Evolutionary conservation across 768 basidiomycete species (phyloP), one percentile per base, ranked within the genome.

Genomic region (Pholiota molesta): DNA sequence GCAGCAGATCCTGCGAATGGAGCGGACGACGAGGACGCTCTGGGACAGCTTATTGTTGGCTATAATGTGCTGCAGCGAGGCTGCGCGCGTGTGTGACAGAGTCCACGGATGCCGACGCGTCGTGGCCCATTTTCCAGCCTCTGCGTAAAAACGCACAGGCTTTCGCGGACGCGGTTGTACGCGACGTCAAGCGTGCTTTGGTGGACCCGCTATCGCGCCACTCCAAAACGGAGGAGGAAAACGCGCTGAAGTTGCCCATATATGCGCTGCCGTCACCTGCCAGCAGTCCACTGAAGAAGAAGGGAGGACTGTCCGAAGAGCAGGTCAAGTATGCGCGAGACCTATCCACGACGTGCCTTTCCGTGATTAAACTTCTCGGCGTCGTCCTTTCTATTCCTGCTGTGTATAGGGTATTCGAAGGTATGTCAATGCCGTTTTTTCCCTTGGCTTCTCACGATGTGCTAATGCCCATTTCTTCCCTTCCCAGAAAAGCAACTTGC

Each of bases 241-340:
- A 72, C 16, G 68, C 72, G 21, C 61, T 67, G 8, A 65, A 57
- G 61, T 59, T 45, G 60, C 72, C 61, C 60, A 77, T 62, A 62
- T 73, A 60, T 51, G 70, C 64, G 8, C 77, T 91, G 19, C 92
- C 90, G 7, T 92, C 90, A 16, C 92, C 91, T 2, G 81, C 83
- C 69, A 81, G 78, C 56, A 92, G 86, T 63, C 91, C 92, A 7
- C 80, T 77, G 73, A 84, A 81, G 74, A 89, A 82, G 74, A 85
- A 83, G 69, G 81, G 78, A 59, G 91, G 93, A 5, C 85, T 92
- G 85, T 84, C 83, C 0, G 93, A 86, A 47, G 88, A 89, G 62
- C 89, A 92, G 72, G 87, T 87, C 56, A 93, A 90, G 68, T 85
- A 86, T 67, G 91, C 91, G 6, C 81, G 93, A 23, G 93, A 95